Conservation (phyloP, 2,329 filamentous ascomycete species). For the Aspergillus aculeatus region DNA sequence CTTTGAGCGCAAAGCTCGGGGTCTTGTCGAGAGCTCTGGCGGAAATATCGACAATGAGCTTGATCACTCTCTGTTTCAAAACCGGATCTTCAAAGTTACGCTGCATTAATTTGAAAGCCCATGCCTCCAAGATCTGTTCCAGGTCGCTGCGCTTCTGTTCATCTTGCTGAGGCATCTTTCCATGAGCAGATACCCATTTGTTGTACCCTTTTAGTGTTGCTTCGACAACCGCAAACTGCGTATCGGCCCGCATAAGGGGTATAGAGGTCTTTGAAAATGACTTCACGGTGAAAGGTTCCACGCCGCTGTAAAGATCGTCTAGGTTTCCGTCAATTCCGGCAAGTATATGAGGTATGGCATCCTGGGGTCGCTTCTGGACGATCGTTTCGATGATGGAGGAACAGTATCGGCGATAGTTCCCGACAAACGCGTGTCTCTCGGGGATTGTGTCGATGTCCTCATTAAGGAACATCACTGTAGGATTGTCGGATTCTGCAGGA, state of each 20-base stretch:
- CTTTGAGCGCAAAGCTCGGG: conserved; percentile 78
- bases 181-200: conserved; percentile 67
- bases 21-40: conserved; percentile 76
- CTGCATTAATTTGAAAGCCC: conserved; percentile 43
- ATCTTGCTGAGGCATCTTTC: conserved; percentile 52
- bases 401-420: conserved; percentile 92
- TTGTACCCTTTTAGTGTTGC: conserved; percentile 84
- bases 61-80: conserved; percentile 76
- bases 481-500: conserved; percentile 76
- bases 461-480: conserved; percentile 76
- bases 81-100: conserved; percentile 65
- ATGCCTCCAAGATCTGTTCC: conserved; percentile 41
- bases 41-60: conserved; percentile 80
- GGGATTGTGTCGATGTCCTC: conserved; percentile 95
- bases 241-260: conserved; percentile 69
- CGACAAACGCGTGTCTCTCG: conserved; percentile 89
- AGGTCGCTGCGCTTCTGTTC: conserved; percentile 39
- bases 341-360: conserved; percentile 87
- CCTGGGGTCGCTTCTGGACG: conserved; percentile 74
- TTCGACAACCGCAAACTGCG: conserved; percentile 85
- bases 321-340: conserved; percentile 71
- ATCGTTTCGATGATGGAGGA: conserved; percentile 83
- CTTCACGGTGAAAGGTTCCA: conserved; percentile 60
- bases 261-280: conserved; percentile 43
- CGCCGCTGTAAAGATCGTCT: conserved; percentile 70